Evolutionary conservation across 805 yeast species (phyloP).

Genomic region (Candida michaelii): DNA sequence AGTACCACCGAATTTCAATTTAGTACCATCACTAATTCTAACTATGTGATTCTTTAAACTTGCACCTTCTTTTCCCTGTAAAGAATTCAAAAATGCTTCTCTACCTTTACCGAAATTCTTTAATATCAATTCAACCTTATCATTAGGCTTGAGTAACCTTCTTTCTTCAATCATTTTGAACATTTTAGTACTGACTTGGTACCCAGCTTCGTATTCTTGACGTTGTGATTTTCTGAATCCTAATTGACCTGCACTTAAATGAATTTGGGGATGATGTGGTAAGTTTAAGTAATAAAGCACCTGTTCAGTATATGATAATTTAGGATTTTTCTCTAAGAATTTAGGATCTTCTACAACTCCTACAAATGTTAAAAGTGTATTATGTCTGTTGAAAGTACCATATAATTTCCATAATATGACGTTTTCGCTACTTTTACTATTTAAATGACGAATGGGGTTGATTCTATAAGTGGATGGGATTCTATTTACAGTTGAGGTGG

Average conservation of each 20-base stretch:
- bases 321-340: conserved; percentile 54
- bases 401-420: conserved; percentile 69
- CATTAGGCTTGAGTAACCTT: conserved; percentile 48
- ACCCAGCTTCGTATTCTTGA: conserved; percentile 91
- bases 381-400: conserved; percentile 77
- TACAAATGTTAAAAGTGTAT: conserved; percentile 75
- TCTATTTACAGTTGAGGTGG: neutral
- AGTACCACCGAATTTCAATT: conserved; percentile 89
- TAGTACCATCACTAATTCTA: conserved; percentile 76
- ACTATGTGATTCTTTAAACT: conserved; percentile 63
- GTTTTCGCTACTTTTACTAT: conserved; percentile 15
- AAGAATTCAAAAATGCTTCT: conserved; percentile 78
- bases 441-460: neutral
- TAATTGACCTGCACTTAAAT: conserved; percentile 76
- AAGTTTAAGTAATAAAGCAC: conserved; percentile 75
- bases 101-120: conserved; percentile 89
- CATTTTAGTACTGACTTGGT: conserved; percentile 74
- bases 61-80: conserved; percentile 86
- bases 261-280: conserved; percentile 70
- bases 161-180: conserved; percentile 70
- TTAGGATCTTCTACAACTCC: conserved; percentile 67
- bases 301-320: conserved; percentile 61
- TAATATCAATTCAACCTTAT: conserved; percentile 72
- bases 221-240: conserved; percentile 90
- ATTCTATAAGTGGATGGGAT: neutral